These are phyloP conservation scores for Orbilia brochopaga DNA, from an alignment of 2,329 filamentous ascomycete species.

Conservation along the genomic window DNA sequence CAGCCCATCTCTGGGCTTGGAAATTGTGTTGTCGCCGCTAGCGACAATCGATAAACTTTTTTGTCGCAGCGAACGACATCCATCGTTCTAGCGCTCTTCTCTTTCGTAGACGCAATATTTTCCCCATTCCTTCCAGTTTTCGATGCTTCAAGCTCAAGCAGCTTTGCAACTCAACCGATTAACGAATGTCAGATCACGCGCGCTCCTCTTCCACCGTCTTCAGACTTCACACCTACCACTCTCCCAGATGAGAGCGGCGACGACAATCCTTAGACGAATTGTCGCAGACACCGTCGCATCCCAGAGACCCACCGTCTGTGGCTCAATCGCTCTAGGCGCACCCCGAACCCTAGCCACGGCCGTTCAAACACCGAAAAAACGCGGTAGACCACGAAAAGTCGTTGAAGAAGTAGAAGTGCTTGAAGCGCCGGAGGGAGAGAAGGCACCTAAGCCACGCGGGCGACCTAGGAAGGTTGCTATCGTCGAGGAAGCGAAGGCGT, in stretches of 20 bases:
- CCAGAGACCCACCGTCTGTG: slow-evolving; percentile 6
- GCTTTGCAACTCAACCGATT: background rate
- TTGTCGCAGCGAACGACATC: background rate
- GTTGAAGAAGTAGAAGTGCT: background rate
- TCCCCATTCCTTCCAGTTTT: background rate
- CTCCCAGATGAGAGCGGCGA: slow-evolving; percentile 37
- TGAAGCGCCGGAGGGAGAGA: background rate
- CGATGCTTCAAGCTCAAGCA: slow-evolving; percentile 2
- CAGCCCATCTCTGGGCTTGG: background rate
- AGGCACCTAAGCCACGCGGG: slow-evolving; percentile 1
- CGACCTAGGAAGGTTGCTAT: no score
- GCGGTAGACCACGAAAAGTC: background rate
- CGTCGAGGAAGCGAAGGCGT: no score
- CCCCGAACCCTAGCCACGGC: slow-evolving; percentile 13
- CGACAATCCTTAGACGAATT: slow-evolving; percentile 13
- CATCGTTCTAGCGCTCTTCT: slow-evolving; percentile 7
- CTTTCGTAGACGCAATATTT: slow-evolving; percentile 3
- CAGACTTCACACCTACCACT: background rate
- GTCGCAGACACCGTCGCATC: slow-evolving; percentile 25
- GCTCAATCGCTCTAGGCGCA: slow-evolving; percentile 14
- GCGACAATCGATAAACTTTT: slow-evolving; percentile 21
- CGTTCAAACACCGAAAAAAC: slow-evolving; percentile 3
- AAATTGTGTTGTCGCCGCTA: slow-evolving; percentile 24
- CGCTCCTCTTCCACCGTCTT: background rate
- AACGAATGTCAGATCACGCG: background rate